Conservation (phyloP, 345 rosid genomes). For the Ceriops zippeliana region DNA sequence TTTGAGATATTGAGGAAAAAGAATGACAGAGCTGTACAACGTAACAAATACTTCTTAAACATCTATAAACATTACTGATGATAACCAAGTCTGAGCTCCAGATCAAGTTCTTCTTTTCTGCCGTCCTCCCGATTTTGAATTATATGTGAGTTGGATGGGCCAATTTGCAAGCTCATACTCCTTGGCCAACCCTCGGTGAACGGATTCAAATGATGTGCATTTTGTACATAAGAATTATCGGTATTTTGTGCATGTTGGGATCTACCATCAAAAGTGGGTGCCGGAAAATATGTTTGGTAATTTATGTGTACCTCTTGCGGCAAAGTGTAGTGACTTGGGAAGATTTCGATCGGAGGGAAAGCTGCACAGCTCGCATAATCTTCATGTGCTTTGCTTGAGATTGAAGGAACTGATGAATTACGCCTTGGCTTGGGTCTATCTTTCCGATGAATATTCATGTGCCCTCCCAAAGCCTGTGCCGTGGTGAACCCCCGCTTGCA, state of each 20-base stretch:
- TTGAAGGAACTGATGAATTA: conserved; percentile 13
- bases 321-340: conserved; percentile 20
- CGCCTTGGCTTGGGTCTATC: conserved; percentile 22
- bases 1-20: conserved; percentile 11
- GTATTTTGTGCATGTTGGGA: conserved; percentile 23
- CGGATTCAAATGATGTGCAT: conserved; percentile 22
- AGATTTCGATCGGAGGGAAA: conserved; percentile 27
- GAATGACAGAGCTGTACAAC: conserved; percentile 17
- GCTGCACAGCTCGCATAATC: conserved; percentile 19
- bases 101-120: conserved; percentile 19
- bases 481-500: conserved; percentile 31
- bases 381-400: conserved; percentile 27
- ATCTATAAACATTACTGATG: conserved; percentile 4
- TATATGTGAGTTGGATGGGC: conserved; percentile 31
- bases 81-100: conserved; percentile 33
- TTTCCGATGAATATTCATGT: conserved; percentile 32
- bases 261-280: conserved; percentile 15
- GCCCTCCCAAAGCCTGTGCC: conserved; percentile 31
- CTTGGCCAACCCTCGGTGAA: conserved; percentile 23
- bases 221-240: conserved; percentile 27
- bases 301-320: conserved; percentile 12
- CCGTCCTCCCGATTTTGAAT: conserved; percentile 15
- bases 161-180: conserved; percentile 17
- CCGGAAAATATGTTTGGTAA: conserved; percentile 10
- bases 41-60: conserved; percentile 5